phyloP scores from a whole-genome alignment of 1,139 yeast species.

The Saccharomycopsis hybrid region DNA sequence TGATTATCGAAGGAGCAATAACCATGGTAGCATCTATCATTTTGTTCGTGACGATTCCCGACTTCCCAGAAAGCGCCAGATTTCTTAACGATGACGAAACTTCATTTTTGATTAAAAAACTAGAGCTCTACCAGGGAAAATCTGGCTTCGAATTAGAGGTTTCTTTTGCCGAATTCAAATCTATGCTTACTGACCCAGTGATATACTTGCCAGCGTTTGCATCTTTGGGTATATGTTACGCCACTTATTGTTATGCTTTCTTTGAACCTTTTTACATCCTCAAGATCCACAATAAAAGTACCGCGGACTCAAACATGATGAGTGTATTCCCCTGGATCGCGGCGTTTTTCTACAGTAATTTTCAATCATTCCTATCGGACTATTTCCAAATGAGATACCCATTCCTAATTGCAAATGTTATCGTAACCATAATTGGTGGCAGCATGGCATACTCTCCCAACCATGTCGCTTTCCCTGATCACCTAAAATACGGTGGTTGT shows the following conservation, averaged over 20 bases:
- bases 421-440: slow-evolving; percentile 48
- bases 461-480: slow-evolving; percentile 28
- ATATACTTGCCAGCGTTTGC: slow-evolving; percentile 53
- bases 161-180: slow-evolving; percentile 6
- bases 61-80: slow-evolving; percentile 36
- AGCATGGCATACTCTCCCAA: slow-evolving; percentile 40
- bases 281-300: slow-evolving; percentile 48
- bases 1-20: slow-evolving; percentile 34
- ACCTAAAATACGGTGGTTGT: slow-evolving; percentile 59
- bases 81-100: slow-evolving; percentile 39
- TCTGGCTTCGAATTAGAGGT: slow-evolving; percentile 31
- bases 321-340: slow-evolving; percentile 70
- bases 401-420: slow-evolving; percentile 38
- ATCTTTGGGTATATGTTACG: slow-evolving; percentile 59
- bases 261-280: slow-evolving; percentile 61
- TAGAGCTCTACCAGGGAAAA: slow-evolving; percentile 45
- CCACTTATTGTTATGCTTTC: slow-evolving; percentile 67
- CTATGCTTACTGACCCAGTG: slow-evolving; percentile 41
- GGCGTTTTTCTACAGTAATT: slow-evolving; percentile 40
- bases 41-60: slow-evolving; percentile 35
- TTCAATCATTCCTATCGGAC: slow-evolving; percentile 49
- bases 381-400: slow-evolving; percentile 39
- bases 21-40: slow-evolving; percentile 30
- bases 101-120: slow-evolving; percentile 44
- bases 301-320: slow-evolving; percentile 57